phyloP scores from a whole-genome alignment of 352 stramenopile genomes.

The Thraustochytrium striatum region DNA sequence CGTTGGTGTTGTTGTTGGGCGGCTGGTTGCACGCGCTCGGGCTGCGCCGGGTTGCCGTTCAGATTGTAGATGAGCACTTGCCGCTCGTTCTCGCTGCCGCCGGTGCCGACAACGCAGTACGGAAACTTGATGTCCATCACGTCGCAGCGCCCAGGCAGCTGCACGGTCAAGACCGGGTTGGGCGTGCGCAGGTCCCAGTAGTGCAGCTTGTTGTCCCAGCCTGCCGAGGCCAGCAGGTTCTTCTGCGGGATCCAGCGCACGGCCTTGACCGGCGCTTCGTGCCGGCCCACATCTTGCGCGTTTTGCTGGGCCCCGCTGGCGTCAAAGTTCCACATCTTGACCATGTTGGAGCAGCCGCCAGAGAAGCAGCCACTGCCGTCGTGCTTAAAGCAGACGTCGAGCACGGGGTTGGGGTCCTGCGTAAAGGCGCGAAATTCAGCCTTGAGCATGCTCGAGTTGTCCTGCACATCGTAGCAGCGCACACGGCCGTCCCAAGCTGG shows the following conservation, averaged over 20 bases:
- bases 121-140: slow-evolving; percentile 86
- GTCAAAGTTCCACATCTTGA: slow-evolving; percentile 87
- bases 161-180: slow-evolving; percentile 75
- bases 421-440: slow-evolving; percentile 66
- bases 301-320: slow-evolving; percentile 60
- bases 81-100: slow-evolving; percentile 64
- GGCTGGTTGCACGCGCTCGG: slow-evolving; percentile 66
- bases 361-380: slow-evolving; percentile 89
- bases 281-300: slow-evolving; percentile 65
- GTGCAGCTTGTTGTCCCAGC: slow-evolving; percentile 89
- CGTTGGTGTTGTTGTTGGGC: slow-evolving; percentile 54
- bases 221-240: slow-evolving; percentile 84
- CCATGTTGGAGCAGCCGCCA: slow-evolving; percentile 84
- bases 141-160: slow-evolving; percentile 81
- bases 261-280: slow-evolving; percentile 82
- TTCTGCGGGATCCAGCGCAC: slow-evolving; percentile 73
- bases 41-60: slow-evolving; percentile 72
- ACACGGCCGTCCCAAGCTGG: slow-evolving; percentile 41
- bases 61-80: slow-evolving; percentile 81
- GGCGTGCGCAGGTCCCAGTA: slow-evolving; percentile 91
- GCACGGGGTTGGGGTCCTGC: slow-evolving; percentile 78
- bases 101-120: slow-evolving; percentile 87
- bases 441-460: slow-evolving; percentile 15
- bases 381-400: slow-evolving; percentile 81
- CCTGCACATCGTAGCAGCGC: slow-evolving; percentile 32